Base-by-base conservation (phyloP, 352 stramenopile genomes). In the Phytophthora pseudosyringae region DNA sequence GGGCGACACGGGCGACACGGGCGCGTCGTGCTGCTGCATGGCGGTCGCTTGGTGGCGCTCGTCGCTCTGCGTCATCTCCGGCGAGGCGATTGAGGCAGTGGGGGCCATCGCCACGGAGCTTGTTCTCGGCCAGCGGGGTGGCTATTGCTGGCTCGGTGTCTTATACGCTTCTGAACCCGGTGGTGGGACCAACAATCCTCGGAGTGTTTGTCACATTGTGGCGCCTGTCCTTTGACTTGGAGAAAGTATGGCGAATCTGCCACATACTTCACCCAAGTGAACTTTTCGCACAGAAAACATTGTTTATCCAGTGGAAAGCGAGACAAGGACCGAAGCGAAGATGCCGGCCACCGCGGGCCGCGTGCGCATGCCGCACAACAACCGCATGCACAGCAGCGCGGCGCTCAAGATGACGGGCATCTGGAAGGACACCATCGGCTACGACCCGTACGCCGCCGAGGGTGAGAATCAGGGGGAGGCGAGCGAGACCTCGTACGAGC, bases 321-420 rank as follows among this genome's bases (percentile, higher is more conserved):
- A 41, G 12, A 16, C 7, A 38, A 52, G 25, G 8, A 16, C 10
- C n/a, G 25, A 12, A 33, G 18, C 21, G 21, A 36, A 41, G 46
- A 98, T 98, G 93, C 90, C 90, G 55, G 86, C 94, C 15, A 90
- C 84, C 18, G 74, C 90, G 11, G 93, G 93, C 44, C 83, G 93
- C 38, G 86, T 97, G 74, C 89, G 94, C 54, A 99, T 99, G 94
- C 97, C 97, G 69, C 95, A 98, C 81, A 98, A 98, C 81, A 99
- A 99, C 81, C 91, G 95, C 69, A 97, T 99, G 83, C 93, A 95
- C 69, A 98, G 93, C 50, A 97, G 84, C 55, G 83, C 83, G 32
- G 82, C 95, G 55, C 88, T 99, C 7, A 95, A 98, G 83, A 98
- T 98, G 78, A 98, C 85, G 40, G 94, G 93, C 25, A 99, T 99